phyloP scores from a whole-genome alignment of 2,329 filamentous ascomycete genomes.

The Penicillium sp. region DNA sequence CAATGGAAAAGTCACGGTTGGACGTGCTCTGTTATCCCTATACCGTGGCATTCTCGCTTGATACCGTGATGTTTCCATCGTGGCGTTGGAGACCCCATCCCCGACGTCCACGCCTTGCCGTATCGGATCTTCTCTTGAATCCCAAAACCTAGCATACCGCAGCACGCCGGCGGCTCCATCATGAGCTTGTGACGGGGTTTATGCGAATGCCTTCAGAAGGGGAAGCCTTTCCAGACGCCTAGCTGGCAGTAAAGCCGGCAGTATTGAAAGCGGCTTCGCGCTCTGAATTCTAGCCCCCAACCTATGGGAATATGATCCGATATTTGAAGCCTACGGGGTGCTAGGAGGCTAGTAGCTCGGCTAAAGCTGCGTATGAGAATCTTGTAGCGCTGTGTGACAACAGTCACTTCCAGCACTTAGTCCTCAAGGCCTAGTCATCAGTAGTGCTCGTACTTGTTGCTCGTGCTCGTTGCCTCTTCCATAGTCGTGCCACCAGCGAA shows the following conservation, averaged over 20 bases:
- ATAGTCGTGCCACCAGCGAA: too few species aligned
- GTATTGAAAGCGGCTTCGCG: background rate
- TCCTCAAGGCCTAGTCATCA: background rate
- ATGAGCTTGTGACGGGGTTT: too few species aligned
- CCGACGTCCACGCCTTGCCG: too few species aligned
- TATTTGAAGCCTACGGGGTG: background rate
- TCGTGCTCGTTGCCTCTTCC: background rate
- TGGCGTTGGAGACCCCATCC: too few species aligned
- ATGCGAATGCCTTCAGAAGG: background rate
- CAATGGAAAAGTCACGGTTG: slow-evolving; percentile 1
- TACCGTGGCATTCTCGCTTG: slow-evolving; percentile 3
- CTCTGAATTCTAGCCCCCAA: background rate
- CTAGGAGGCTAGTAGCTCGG: background rate
- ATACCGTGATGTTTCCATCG: background rate
- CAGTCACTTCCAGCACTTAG: background rate
- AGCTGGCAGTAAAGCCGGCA: background rate
- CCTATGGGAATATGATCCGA: background rate
- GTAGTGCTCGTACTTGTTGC: background rate
- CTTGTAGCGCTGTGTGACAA: background rate
- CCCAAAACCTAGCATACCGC: too few species aligned
- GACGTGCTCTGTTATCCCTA: background rate
- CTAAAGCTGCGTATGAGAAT: background rate
- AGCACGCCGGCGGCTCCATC: too few species aligned
- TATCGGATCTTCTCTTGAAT: too few species aligned
- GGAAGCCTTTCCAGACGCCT: background rate